These are phyloP conservation scores for Ceratocystis harringtonii DNA, from an alignment of 2,329 filamentous ascomycete genomes.

Conservation along the genomic window DNA sequence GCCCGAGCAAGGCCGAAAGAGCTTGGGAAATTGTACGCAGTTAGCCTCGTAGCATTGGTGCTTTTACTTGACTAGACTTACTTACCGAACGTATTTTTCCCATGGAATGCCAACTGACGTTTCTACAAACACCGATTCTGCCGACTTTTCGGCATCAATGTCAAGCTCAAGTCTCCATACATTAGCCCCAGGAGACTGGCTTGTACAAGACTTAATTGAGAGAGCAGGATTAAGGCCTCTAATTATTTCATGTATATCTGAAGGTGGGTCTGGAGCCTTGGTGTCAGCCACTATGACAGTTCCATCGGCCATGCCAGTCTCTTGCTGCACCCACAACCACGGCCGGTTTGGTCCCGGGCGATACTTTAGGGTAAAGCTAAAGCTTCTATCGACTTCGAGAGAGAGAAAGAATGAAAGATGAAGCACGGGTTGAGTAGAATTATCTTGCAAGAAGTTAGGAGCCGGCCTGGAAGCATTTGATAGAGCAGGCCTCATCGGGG, in stretches of 20 bases:
- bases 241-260: conserved; percentile 41
- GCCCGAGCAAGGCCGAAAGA: conserved; percentile 73
- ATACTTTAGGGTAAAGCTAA: conserved; percentile 55
- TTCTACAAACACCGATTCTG: conserved; percentile 41
- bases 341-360: conserved; percentile 34
- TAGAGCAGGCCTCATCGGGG: conserved; percentile 19
- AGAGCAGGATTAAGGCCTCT: conserved; percentile 41
- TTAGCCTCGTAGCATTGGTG: background rate
- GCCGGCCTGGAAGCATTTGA: background rate
- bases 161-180: conserved; percentile 52
- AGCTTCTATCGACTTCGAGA: background rate
- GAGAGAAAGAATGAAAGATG: conserved; percentile 14
- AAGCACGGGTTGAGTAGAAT: background rate
- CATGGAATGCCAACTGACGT: conserved; percentile 49
- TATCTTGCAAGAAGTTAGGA: background rate
- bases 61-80: conserved; percentile 24
- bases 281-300: conserved; percentile 36
- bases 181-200: conserved; percentile 52
- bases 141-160: conserved; percentile 40
- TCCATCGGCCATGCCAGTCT: conserved; percentile 48
- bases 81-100: conserved; percentile 33
- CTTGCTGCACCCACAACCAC: conserved; percentile 60
- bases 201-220: conserved; percentile 37
- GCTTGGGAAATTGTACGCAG: conserved; percentile 25
- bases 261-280: conserved; percentile 22